Evolutionary conservation across 2,329 filamentous ascomycete genomes (phyloP).

Genomic region (Fusarium clavum): DNA sequence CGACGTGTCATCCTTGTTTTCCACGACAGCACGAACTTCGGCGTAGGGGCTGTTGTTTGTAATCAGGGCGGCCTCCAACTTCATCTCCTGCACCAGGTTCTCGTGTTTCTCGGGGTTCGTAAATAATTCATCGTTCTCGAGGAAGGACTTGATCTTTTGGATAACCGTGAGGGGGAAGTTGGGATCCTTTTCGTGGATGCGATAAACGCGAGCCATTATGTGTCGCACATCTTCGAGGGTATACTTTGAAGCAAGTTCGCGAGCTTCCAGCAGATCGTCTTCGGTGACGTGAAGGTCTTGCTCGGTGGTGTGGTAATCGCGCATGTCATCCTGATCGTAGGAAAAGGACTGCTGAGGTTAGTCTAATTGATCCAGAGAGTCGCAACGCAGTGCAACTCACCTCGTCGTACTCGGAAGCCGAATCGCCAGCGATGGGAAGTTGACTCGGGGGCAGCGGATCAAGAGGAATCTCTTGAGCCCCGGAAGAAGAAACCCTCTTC

Average conservation of each 20-base stretch:
- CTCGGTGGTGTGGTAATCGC: slow-evolving; percentile 49
- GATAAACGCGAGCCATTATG: slow-evolving; percentile 56
- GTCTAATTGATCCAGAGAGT: slow-evolving; percentile 10
- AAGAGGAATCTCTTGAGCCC: slow-evolving; percentile 35
- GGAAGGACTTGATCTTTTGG: slow-evolving; percentile 56
- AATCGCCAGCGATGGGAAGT: slow-evolving; percentile 33
- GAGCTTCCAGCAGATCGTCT: slow-evolving; percentile 59
- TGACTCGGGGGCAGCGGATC: slow-evolving; percentile 33
- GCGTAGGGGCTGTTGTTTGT: slow-evolving; percentile 68
- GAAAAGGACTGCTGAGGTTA: slow-evolving; percentile 50
- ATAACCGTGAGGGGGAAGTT: slow-evolving; percentile 57
- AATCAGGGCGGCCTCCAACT: slow-evolving; percentile 65
- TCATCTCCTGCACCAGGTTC: slow-evolving; percentile 65
- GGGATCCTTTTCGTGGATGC: slow-evolving; percentile 57
- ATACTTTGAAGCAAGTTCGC: slow-evolving; percentile 57
- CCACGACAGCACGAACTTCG: slow-evolving; percentile 67
- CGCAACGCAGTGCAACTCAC: slow-evolving; percentile 26
- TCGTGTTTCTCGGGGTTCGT: slow-evolving; percentile 60
- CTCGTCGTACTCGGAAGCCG: slow-evolving; percentile 45
- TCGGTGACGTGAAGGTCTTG: slow-evolving; percentile 60
- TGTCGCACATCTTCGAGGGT: slow-evolving; percentile 58
- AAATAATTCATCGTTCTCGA: slow-evolving; percentile 59
- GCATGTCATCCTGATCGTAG: slow-evolving; percentile 54
- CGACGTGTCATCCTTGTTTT: slow-evolving; percentile 64
- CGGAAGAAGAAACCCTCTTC: slow-evolving; percentile 42